These are phyloP conservation scores for Sclerotinia trifoliorum DNA, from an alignment of 2,329 filamentous ascomycete species.

Conservation along the genomic window DNA sequence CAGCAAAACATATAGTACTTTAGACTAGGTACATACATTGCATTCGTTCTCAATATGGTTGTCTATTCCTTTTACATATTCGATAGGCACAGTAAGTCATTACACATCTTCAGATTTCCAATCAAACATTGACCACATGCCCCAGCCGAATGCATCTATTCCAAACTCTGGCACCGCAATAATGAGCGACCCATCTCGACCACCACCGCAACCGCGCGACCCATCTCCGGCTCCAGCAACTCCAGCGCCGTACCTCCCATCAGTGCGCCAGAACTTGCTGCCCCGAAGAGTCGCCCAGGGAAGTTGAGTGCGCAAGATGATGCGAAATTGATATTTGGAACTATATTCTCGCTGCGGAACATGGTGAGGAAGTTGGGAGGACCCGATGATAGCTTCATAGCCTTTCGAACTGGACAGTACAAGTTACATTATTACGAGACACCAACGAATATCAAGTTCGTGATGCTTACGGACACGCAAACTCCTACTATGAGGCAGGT, in stretches of 20 bases:
- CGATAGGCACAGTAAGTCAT: conserved; percentile 82
- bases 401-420: conserved; percentile 90
- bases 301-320: conserved; percentile 64
- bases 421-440: conserved; percentile 99
- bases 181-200: conserved; percentile 34
- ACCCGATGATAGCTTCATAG: conserved; percentile 90
- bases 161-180: conserved; percentile 67
- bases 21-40: neutral
- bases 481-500: conserved; percentile 90
- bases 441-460: conserved; percentile 90
- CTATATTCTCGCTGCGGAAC: conserved; percentile 92
- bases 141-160: conserved; percentile 95
- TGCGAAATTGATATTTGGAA: conserved; percentile 95
- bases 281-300: conserved; percentile 37
- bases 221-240: conserved; percentile 49
- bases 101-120: conserved; percentile 19
- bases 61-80: conserved; percentile 99
- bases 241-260: conserved; percentile 43
- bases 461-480: conserved; percentile 90
- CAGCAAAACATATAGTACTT: neutral
- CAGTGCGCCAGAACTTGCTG: conserved; percentile 34
- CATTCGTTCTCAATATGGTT: conserved; percentile 58
- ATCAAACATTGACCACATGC: conserved; percentile 23
- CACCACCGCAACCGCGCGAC: conserved; percentile 46
- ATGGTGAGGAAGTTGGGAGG: conserved; percentile 96